Conservation (phyloP, 176 grass and related monocot genomes). For the Paspalum vaginatum region DNA sequence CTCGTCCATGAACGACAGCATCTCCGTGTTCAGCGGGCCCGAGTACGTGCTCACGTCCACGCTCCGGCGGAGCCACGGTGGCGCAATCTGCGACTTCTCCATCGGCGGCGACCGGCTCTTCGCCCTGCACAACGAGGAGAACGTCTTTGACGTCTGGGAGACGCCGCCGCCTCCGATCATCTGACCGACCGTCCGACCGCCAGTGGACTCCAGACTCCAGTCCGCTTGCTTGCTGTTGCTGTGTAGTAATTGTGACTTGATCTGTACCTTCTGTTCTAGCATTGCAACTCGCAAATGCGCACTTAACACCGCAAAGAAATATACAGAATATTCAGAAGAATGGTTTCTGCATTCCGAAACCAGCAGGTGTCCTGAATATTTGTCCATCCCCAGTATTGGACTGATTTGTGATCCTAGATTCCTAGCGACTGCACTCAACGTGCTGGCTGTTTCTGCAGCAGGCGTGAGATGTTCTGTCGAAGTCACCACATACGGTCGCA, state of each 20-base stretch:
- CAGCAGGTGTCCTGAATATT: no score
- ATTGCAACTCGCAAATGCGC: background rate
- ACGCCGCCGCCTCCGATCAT: constrained; percentile 83
- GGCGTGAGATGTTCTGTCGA: constrained; percentile 32
- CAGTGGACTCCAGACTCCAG: constrained; percentile 6
- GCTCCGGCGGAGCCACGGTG: constrained; percentile 72
- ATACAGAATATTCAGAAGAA: background rate
- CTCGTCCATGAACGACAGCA: constrained; percentile 93
- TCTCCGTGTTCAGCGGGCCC: constrained; percentile 91
- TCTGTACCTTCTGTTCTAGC: background rate
- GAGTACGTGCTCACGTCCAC: constrained; percentile 89
- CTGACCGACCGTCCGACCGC: no score
- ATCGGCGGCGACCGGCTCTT: constrained; percentile 92
- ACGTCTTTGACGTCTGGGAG: constrained; percentile 99
- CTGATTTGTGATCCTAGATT: background rate
- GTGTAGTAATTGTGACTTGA: background rate
- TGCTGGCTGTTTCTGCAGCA: background rate
- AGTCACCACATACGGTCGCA: constrained; percentile 27
- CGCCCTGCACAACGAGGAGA: constrained; percentile 92
- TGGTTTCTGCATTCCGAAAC: constrained; percentile 19
- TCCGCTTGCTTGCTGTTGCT: background rate
- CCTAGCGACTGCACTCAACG: background rate
- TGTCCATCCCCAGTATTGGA: background rate
- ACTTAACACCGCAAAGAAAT: constrained; percentile 23
- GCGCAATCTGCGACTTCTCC: constrained; percentile 95